These are phyloP conservation scores for Rugonectria rugulosa DNA, from an alignment of 2,329 filamentous ascomycete genomes.

Conservation along the genomic window DNA sequence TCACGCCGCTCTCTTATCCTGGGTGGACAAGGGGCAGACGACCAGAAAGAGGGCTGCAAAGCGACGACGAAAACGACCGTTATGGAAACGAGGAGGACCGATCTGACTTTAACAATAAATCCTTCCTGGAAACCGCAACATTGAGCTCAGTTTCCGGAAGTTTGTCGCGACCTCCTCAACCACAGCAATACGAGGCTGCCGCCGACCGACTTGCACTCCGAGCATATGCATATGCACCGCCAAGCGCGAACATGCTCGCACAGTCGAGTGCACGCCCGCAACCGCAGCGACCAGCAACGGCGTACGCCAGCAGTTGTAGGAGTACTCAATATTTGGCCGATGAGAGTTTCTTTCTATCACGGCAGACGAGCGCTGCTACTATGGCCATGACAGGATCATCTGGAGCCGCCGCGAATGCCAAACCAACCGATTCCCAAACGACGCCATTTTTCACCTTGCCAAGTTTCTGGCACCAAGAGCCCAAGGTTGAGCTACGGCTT, in stretches of 20 bases:
- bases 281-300: constrained; percentile 26
- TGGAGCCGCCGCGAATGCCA: constrained; percentile 13
- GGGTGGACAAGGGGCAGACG: constrained; percentile 30
- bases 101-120: constrained; percentile 33
- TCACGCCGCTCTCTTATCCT: constrained; percentile 31
- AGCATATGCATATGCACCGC: constrained; percentile 29
- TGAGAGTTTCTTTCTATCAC: constrained; percentile 36
- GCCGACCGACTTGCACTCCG: constrained; percentile 26
- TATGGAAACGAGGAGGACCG: constrained; percentile 25
- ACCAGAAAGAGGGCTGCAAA: constrained; percentile 22
- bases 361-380: constrained; percentile 35
- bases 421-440: constrained; percentile 12
- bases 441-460: constrained; percentile 17
- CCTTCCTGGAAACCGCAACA: constrained; percentile 40
- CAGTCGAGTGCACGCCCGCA: constrained; percentile 27
- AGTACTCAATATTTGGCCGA: constrained; percentile 27
- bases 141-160: constrained; percentile 33
- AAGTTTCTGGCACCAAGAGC: constrained; percentile 27
- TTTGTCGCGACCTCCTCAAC: constrained; percentile 26
- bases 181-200: constrained; percentile 7
- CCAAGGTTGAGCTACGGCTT: constrained; percentile 29
- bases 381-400: constrained; percentile 26
- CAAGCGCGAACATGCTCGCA: constrained; percentile 25
- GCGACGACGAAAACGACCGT: constrained; percentile 26
- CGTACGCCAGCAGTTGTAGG: constrained; percentile 18